Conservation (phyloP, 2,329 filamentous ascomycete genomes). For the Septoria petroselini region DNA sequence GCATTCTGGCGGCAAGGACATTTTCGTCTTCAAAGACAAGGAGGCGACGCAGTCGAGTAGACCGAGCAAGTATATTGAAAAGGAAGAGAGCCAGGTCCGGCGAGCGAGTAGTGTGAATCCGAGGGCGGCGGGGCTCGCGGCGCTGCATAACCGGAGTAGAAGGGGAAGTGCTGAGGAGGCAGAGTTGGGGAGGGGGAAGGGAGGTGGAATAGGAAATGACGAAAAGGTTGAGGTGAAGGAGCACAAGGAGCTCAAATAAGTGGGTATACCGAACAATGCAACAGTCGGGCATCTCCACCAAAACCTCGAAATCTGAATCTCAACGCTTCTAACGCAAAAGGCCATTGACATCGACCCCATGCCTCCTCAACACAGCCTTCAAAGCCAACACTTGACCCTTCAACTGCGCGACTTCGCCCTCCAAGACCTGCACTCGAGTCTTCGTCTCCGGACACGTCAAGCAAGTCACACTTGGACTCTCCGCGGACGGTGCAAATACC, state of each 20-base stretch:
- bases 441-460: conserved; percentile 23
- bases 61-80: conserved; percentile 50
- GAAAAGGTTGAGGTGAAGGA: conserved; percentile 4
- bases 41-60: conserved; percentile 48
- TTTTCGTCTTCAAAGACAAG: conserved; percentile 51
- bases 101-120: conserved; percentile 40
- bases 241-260: conserved; percentile 11
- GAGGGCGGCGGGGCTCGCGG: conserved; percentile 27
- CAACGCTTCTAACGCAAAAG: conserved; percentile 25
- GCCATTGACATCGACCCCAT: conserved; percentile 24
- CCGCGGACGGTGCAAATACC: neutral
- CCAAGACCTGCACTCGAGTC: conserved; percentile 23
- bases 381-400: conserved; percentile 32
- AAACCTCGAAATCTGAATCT: neutral
- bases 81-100: conserved; percentile 43
- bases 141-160: conserved; percentile 15
- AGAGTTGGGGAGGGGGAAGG: conserved; percentile 2
- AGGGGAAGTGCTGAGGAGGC: conserved; percentile 7
- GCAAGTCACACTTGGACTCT: conserved; percentile 11
- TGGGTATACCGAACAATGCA: too few species aligned
- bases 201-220: conserved; percentile 1
- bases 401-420: conserved; percentile 30
- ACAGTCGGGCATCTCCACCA: too few species aligned
- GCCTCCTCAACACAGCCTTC: conserved; percentile 28
- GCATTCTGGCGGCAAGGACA: conserved; percentile 20